Conservation (phyloP, 106 monocot genomes). For the Dioscorea dumetorum region DNA sequence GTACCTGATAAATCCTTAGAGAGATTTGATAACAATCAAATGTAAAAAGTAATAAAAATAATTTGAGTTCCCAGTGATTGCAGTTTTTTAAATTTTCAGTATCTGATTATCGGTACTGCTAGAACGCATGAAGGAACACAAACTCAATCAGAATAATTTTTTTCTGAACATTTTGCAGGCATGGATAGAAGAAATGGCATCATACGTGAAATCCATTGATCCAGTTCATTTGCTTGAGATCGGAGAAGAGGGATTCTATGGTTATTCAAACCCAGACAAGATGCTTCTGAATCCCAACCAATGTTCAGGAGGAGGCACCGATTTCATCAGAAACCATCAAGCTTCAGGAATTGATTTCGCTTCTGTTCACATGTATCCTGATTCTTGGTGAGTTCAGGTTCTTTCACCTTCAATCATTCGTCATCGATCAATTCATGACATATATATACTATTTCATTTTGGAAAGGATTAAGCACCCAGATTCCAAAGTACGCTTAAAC, state of each 20-base stretch:
- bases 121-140: no score
- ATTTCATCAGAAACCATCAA: conserved; percentile 83
- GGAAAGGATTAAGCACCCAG: conserved; percentile 40
- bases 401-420: no score
- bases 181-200: conserved; percentile 96
- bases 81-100: no score
- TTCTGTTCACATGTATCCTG: conserved; percentile 80
- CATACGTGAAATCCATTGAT: conserved; percentile 70
- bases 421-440: no score
- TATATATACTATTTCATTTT: neutral
- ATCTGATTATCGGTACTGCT: no score
- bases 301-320: conserved; percentile 46
- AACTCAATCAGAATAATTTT: neutral
- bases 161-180: conserved; percentile 22
- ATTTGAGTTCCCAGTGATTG: no score
- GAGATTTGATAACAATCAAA: no score
- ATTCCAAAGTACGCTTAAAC: conserved; percentile 32
- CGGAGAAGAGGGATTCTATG: conserved; percentile 83
- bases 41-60: no score
- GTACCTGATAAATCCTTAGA: no score
- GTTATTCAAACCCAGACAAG: conserved; percentile 64
- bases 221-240: conserved; percentile 56
- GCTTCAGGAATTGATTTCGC: conserved; percentile 66
- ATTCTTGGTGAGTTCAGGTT: conserved; percentile 41
- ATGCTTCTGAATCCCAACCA: conserved; percentile 39